phyloP scores from a whole-genome alignment of 129 eudicot species.

The sunflower (Helianthus annuus) region HanXRQr2.0-SUNRISE NC_035440.2:47621643-47622142 shows the following conservation, averaged over 20 bases:
- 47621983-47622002: not conserved
- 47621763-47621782: too few relatives aligned
- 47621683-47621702: too few relatives aligned
- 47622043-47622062: not conserved
- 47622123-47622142: slow-evolving; percentile 37
- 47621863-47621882: not conserved
- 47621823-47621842: too few relatives aligned
- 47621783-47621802: too few relatives aligned
- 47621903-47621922: too few relatives aligned
- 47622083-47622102: not conserved
- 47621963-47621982: not conserved
- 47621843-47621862: not conserved
- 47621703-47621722: too few relatives aligned
- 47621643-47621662: too few relatives aligned
- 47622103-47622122: slow-evolving; percentile 5
- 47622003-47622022: not conserved
- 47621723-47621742: too few relatives aligned
- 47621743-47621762: too few relatives aligned
- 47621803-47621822: too few relatives aligned
- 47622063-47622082: not conserved
- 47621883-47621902: not conserved
- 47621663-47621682: too few relatives aligned
- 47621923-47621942: not conserved
- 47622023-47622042: not conserved
- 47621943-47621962: not conserved